These are phyloP conservation scores for Pseudogymnoascus sp. DNA, from an alignment of 2,329 filamentous ascomycete species.

Conservation along the genomic window DNA sequence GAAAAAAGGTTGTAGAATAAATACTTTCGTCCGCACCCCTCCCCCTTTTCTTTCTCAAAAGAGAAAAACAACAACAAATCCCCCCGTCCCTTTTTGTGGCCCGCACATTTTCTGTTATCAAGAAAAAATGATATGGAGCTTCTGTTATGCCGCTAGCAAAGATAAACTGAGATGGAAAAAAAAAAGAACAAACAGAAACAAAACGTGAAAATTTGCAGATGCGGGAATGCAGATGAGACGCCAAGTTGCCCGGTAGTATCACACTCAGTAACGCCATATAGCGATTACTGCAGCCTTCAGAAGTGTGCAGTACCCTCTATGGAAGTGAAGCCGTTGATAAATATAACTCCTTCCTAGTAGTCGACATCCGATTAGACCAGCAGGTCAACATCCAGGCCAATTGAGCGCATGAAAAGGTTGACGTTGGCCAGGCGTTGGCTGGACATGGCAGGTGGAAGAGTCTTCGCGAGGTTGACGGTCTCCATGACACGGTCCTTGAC, in stretches of 20 bases:
- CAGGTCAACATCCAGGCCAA: constrained; percentile 91
- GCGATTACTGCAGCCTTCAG: background rate
- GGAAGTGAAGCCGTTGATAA: constrained; percentile 7
- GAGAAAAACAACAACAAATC: background rate
- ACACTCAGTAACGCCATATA: background rate
- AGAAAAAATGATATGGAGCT: constrained; percentile 1
- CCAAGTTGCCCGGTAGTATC: background rate
- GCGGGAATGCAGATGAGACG: background rate
- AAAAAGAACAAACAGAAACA: background rate
- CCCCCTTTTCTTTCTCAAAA: background rate
- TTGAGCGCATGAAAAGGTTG: constrained; percentile 96
- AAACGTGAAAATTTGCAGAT: background rate
- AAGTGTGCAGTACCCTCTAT: background rate
- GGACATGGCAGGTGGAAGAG: constrained; percentile 77
- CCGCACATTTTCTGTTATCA: constrained; percentile 4
- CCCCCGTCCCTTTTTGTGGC: background rate
- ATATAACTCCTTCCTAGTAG: background rate
- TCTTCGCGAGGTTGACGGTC: constrained; percentile 82
- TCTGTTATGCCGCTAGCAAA: constrained; percentile 1
- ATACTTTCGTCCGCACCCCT: background rate
- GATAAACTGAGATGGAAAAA: background rate
- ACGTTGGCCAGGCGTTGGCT: constrained; percentile 80
- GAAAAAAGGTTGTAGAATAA: background rate
- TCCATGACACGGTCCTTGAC: constrained; percentile 98
- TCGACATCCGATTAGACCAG: constrained; percentile 23